These are phyloP conservation scores for Blastobotrys aristatus DNA, from an alignment of 1,139 yeast genomes.

Conservation along the genomic window DNA sequence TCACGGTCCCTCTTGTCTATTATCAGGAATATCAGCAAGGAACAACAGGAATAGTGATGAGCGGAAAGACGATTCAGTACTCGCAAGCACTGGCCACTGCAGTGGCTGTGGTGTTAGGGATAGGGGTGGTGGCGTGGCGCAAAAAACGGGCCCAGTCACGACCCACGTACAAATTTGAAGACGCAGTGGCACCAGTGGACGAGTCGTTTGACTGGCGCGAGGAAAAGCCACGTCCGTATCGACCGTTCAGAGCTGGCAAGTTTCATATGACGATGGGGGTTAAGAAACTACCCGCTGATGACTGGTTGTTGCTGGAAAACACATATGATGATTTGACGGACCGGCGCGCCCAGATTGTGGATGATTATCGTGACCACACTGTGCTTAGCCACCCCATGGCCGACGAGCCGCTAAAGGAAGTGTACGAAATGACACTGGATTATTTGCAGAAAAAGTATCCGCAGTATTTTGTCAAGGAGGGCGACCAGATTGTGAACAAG, in stretches of 20 bases:
- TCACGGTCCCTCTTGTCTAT: too few species aligned
- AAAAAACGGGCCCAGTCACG: neutral
- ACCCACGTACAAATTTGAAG: neutral
- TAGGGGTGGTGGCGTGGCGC: too few species aligned
- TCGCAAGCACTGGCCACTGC: too few species aligned
- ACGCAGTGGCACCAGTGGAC: neutral
- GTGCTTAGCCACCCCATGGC: conserved; percentile 40
- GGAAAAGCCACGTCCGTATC: conserved; percentile 46
- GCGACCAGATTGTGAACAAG: conserved; percentile 19
- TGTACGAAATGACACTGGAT: conserved; percentile 46
- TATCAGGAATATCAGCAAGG: too few species aligned
- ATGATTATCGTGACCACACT: conserved; percentile 41
- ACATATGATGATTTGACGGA: conserved; percentile 48
- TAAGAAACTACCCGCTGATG: conserved; percentile 48
- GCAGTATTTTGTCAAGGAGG: conserved; percentile 40
- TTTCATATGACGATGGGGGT: conserved; percentile 70
- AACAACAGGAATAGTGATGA: too few species aligned
- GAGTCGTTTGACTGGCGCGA: conserved; percentile 40
- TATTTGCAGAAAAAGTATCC: conserved; percentile 57
- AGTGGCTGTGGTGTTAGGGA: too few species aligned
- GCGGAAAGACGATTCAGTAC: too few species aligned
- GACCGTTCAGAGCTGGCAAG: conserved; percentile 60
- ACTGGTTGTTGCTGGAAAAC: conserved; percentile 65
- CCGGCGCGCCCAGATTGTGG: conserved; percentile 41
- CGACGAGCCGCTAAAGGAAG: conserved; percentile 49